These are phyloP conservation scores for Dendrobium chrysotoxum DNA, from an alignment of 106 monocot genomes.

Conservation along the genomic window DNA sequence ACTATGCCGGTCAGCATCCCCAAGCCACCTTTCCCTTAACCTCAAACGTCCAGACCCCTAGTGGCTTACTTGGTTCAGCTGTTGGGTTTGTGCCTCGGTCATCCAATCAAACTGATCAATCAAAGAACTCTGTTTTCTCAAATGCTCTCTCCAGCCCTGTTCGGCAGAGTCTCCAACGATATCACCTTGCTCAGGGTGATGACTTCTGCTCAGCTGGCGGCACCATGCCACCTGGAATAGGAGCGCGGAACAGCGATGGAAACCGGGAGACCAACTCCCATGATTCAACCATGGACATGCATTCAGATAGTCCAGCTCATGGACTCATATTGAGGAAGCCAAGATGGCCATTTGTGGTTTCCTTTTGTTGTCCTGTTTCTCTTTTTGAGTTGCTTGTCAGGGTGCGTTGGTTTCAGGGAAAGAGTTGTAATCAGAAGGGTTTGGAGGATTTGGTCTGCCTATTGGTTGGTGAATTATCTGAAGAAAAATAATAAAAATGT, in stretches of 20 bases:
- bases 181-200: conserved; percentile 43
- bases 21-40: conserved; percentile 18
- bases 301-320: conserved; percentile 47
- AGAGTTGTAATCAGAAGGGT: too few relatives aligned
- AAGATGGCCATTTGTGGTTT: background rate
- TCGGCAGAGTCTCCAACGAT: conserved; percentile 54
- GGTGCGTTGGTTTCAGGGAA: too few relatives aligned
- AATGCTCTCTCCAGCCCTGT: conserved; percentile 69
- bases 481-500: too few relatives aligned
- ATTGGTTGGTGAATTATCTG: too few relatives aligned
- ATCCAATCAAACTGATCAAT: conserved; percentile 20
- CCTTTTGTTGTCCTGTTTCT: too few relatives aligned
- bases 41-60: conserved; percentile 14
- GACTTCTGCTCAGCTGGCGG: conserved; percentile 6
- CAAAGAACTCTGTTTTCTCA: conserved; percentile 48
- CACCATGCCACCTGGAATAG: conserved; percentile 10
- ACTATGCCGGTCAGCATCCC: conserved; percentile 20
- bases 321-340: conserved; percentile 13
- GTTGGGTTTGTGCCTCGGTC: conserved; percentile 23
- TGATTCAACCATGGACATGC: conserved; percentile 69
- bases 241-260: conserved; percentile 21
- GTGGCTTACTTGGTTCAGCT: conserved; percentile 19
- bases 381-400: too few relatives aligned
- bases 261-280: conserved; percentile 12
- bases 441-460: too few relatives aligned